Percentiles rank a stretch among this genome's conserved stretches.
phyloP scores from a whole-genome alignment of 2,329 filamentous ascomycete species.

The Raffaelea albimanens region DNA sequence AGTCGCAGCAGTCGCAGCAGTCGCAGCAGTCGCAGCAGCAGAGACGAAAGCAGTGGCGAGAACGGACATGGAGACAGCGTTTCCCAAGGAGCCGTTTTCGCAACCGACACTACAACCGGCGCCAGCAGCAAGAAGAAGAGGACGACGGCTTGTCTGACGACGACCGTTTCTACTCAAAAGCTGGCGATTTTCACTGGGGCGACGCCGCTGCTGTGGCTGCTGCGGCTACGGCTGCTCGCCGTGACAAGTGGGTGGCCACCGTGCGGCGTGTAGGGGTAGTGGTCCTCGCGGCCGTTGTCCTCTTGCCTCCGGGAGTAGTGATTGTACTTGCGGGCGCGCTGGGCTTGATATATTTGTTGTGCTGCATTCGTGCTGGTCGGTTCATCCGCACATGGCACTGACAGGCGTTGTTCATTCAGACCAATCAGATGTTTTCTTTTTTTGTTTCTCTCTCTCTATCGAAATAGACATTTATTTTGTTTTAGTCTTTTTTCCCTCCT shows the following conservation, averaged over 20 bases:
- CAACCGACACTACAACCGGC: too few species aligned
- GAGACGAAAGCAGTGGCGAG: too few species aligned
- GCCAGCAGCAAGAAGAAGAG: too few species aligned
- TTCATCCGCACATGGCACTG: constrained; percentile 6
- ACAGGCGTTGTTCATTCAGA: constrained; percentile 1
- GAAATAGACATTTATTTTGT: too few species aligned
- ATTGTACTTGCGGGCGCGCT: constrained; percentile 23
- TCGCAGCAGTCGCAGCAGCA: too few species aligned
- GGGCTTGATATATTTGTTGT: constrained; percentile 28
- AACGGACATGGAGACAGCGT: too few species aligned
- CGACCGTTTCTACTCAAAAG: too few species aligned
- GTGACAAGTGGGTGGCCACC: constrained; percentile 28
- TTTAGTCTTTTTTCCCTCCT: too few species aligned
- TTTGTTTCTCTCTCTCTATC: not conserved
- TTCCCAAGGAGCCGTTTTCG: too few species aligned
- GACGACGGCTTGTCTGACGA: too few species aligned
- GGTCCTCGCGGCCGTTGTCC: constrained; percentile 33
- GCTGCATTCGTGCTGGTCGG: constrained; percentile 19
- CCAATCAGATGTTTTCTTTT: not conserved
- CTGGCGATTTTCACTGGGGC: too few species aligned
- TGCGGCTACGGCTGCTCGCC: constrained; percentile 21
- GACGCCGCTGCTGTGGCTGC: constrained; percentile 13
- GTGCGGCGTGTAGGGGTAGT: constrained; percentile 33
- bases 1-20: too few species aligned
- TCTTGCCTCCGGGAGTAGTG: constrained; percentile 35